Base-by-base conservation (phyloP, 371 early-diverging fungal species). In the Lichtheimia hyalospora region DNA sequence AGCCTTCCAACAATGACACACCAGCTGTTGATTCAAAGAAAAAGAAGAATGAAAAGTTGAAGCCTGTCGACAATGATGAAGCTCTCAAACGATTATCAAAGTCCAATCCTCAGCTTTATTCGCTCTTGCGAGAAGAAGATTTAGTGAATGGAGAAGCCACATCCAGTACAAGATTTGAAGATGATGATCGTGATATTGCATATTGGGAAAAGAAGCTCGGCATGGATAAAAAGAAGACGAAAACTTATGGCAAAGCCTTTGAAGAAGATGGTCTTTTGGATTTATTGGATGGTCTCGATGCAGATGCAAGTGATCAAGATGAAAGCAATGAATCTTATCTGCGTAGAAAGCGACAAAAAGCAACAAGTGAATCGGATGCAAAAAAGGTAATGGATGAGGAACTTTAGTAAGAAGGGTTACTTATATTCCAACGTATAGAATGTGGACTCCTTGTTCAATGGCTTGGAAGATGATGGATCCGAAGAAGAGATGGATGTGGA, bases 171-270 rank as follows among this genome's bases (percentile, higher is more conserved):
- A 82, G 64, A n/a, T 82, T 84, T 63, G 87, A 80, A 10, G 79
- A 85, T 7, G 92, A 92, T 56, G 94, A 94, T 51, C 79, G 76
- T 21, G 89, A 89, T 41, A 83, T 93, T 71, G 85, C 84, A 20
- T 82, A 84, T 48, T 89, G 91, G 67, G 89, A 92, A 51, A 86
- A 87, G 65, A 89, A 89, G 62, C 78, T 96, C 14, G 89, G 90
- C 1, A 67, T 92, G 10, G 61, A 67, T 62, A 93, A 92, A 62
- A 83, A 80, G 52, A 82, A 76, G 54, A 75, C 77, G 41, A 73
- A 66, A 34, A 52, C 82, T 16, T 56, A 75, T 13, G 77, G 78
- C 46, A 86, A 76, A 41, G 82, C 81, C 1, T 84, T 89, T 51
- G 71, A 77, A 48, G 81, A 87, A 2, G 91, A 90, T 63, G 81